phyloP scores from a whole-genome alignment of 192 early-diverging fungal species.

The Backusella australiensis region DNA sequence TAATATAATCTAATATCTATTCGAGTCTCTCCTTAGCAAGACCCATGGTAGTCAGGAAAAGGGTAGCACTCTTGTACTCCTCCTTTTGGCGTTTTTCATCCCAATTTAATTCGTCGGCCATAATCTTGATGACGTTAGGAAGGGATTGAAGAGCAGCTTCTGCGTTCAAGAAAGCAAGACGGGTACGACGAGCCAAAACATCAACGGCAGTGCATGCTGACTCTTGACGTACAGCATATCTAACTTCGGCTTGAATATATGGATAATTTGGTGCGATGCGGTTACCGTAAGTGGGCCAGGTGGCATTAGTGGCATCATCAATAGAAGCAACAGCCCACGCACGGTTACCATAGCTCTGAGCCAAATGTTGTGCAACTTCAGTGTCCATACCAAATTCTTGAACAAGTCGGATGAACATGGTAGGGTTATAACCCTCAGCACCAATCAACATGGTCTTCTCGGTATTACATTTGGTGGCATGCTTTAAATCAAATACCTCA shows the following conservation, averaged over 20 bases:
- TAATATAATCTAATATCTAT: not conserved
- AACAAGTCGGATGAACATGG: conserved; percentile 93
- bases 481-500: conserved; percentile 66
- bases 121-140: conserved; percentile 86
- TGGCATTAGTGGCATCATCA: conserved; percentile 65
- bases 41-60: conserved; percentile 92
- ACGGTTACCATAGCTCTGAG: conserved; percentile 91
- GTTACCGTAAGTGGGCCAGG: conserved; percentile 81
- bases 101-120: conserved; percentile 89
- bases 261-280: conserved; percentile 80
- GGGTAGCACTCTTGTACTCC: conserved; percentile 68
- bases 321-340: conserved; percentile 89
- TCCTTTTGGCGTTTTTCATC: conserved; percentile 52
- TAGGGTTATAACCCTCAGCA: conserved; percentile 85
- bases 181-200: conserved; percentile 87
- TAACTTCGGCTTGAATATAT: conserved; percentile 92
- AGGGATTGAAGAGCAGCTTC: conserved; percentile 85
- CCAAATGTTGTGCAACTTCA: conserved; percentile 86
- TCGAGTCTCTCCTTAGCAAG: conserved; percentile 35
- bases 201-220: conserved; percentile 93
- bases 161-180: conserved; percentile 91
- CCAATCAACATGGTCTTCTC: conserved; percentile 79
- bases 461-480: conserved; percentile 71
- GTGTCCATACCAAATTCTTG: conserved; percentile 95
- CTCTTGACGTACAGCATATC: conserved; percentile 88